Evolutionary conservation across 768 basidiomycete species (phyloP), one percentile per base, ranked within the genome.

Genomic region (Tubosaeta sp.): DNA sequence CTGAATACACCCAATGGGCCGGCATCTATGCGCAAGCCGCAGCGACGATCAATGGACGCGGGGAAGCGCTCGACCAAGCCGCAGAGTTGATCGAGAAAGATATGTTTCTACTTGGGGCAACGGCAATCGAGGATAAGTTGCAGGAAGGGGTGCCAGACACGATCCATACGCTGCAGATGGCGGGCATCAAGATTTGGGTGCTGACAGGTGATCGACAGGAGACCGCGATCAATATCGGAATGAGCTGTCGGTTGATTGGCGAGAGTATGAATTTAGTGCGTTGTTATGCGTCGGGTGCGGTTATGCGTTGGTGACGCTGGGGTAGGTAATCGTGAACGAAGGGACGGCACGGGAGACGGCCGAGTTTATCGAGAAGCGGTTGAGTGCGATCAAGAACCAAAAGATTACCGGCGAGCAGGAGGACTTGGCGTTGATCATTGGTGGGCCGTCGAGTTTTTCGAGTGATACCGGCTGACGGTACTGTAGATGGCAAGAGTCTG

Each of bases 121-220:
- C 96, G 2, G 96, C 96, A 16, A 94, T 99, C 62, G 96, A 99
- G 68, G 96, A 99, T 69, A 98, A 96, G 69, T 74, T 99, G 13
- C 96, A 99, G 66, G 96, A 99, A 46, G 96, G 96, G 35, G 96
- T 99, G 3, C 96, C 96, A 0, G 96, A 99, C 61, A 86, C 96
- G 6, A 99, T 98, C 44, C 94, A 98, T 66, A 97, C 94, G 0
- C 69, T 99, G 41, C 96, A 99, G 61, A 91, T 90, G 81, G 96
- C 96, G 32, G 96, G 96, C 3, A 96, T 99, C 71, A 99, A 98
- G 86, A 85, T 99, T 16, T 99, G 96, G 96, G 94, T 99, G 8
- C 73, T 99, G 45, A 99, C 96, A 2, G 96, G 96, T 1, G 96
- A 99, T 68, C 76, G 96, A 57, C 96, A 99, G 72, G 96, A 99